A percentile compares a stretch with the other conserved stretches of the same genome.
These are phyloP conservation scores for Xylaria palmicola DNA, from an alignment of 495 filamentous ascomycete genomes.

Conservation along the genomic window DNA sequence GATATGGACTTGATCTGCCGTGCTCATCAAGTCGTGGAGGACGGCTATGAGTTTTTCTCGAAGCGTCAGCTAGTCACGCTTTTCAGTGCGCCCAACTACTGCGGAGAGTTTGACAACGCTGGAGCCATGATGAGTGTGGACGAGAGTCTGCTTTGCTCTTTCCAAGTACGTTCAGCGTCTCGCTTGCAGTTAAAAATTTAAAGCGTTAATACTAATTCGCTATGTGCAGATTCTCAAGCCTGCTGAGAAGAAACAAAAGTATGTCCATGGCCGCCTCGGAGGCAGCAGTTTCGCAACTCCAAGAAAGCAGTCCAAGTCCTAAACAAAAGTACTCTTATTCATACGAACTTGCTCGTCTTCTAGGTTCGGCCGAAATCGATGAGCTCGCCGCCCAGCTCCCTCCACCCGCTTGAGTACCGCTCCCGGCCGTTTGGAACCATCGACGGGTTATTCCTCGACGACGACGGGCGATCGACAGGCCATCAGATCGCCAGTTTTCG, in stretches of 20 bases:
- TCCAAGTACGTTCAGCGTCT: slow-evolving; percentile 71
- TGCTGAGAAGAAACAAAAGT: slow-evolving; percentile 99
- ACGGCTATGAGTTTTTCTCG: slow-evolving; percentile 99
- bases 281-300: slow-evolving; percentile 85
- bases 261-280: slow-evolving; percentile 89
- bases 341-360: slow-evolving; percentile 83
- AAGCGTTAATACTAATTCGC: slow-evolving; percentile 6
- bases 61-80: slow-evolving; percentile 96
- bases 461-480: no score
- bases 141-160: slow-evolving; percentile 95
- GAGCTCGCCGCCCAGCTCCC: slow-evolving; percentile 43
- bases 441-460: slow-evolving; percentile 16
- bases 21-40: slow-evolving; percentile 98
- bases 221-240: slow-evolving; percentile 87
- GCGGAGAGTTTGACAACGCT: slow-evolving; percentile 98
- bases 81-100: slow-evolving; percentile 98
- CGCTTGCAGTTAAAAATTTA: neutral
- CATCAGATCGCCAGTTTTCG: slow-evolving; percentile 6
- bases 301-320: slow-evolving; percentile 87
- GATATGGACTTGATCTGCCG: slow-evolving; percentile 99
- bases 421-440: slow-evolving; percentile 26
- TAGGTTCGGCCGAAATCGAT: slow-evolving; percentile 92
- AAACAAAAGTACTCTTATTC: slow-evolving; percentile 66
- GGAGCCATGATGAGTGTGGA: slow-evolving; percentile 99
- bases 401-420: slow-evolving; percentile 24